Evolutionary conservation across 1,284 basidiomycete genomes (phyloP), one percentile per base, ranked within the genome.

Genomic region (Ganoderma multipileum): DNA sequence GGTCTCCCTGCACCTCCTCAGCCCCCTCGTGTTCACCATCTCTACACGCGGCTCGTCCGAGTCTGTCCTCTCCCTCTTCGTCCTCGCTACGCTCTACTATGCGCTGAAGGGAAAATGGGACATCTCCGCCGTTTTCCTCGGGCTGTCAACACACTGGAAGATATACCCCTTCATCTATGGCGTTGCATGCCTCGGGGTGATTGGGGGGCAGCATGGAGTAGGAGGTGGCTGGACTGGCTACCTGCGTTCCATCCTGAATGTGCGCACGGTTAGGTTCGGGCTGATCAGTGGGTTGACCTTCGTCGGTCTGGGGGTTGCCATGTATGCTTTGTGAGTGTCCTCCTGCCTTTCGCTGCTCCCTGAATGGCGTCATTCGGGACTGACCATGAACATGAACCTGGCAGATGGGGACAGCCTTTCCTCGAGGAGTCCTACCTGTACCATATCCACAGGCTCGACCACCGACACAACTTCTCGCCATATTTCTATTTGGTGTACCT

Each of bases 401-500:
- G 66, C 69, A 98, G 95, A 70, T 99, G 97, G 96, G 98, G 97
- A 5, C 85, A 92, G 72, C 92, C 96, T 0, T 98, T 98, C 83
- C 82, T 99, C 33, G 87, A 95, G 68, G 92, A 99, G 79, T 93
- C 97, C 0, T 99, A 96, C 80, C 84, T 99, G 20, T 99, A 99
- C 80, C 98, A 99, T 76, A 82, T 97, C 3, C 87, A 91, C 70
- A 89, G 98, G 42, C 88, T 95, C 30, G 98, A 99, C 81, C 96
- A 99, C 77, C 91, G 97, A 64, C 98, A 99, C 83, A 99, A 99
- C 80, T 99, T 99, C 81, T 96, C 95, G 18, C 94, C 96, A 0
- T 98, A 99, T 83, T 99, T 98, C 81, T 96, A 99, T 79, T 89
- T 93, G 55, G 96, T 93, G 44, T 99, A 99, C 79, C 89, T 99